Evolutionary conservation across 129 eudicot species (phyloP).

Genomic region (Oenanthe sinensis): DNA sequence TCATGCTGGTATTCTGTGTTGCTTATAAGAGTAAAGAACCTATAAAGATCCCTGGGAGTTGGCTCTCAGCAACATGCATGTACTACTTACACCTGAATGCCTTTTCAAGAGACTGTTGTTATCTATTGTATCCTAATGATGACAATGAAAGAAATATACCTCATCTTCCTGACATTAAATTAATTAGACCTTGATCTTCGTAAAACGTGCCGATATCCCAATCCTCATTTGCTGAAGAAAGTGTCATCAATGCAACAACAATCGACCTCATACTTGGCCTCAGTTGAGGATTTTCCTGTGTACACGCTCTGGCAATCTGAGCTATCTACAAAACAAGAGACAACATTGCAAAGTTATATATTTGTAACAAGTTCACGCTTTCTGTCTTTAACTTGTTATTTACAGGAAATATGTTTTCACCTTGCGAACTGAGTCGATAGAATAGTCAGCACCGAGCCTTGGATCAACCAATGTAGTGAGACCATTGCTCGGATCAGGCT

Average conservation of each 20-base stretch:
- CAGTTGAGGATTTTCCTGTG: slow-evolving; percentile 66
- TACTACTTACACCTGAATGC: background rate
- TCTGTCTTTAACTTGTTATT: background rate
- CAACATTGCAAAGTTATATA: background rate
- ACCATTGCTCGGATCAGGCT: slow-evolving; percentile 39
- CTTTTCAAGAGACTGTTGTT: too few species aligned
- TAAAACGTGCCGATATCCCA: slow-evolving; percentile 60
- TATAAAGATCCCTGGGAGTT: background rate
- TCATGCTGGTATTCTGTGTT: background rate
- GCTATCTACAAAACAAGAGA: slow-evolving; percentile 41
- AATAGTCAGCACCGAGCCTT: slow-evolving; percentile 57
- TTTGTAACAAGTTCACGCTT: background rate
- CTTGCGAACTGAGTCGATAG: slow-evolving; percentile 65
- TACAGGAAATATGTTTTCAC: slow-evolving; percentile 20
- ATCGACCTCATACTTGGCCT: slow-evolving; percentile 93
- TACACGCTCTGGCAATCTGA: slow-evolving; percentile 67
- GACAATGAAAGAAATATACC: background rate
- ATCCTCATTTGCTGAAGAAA: slow-evolving; percentile 51
- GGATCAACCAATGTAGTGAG: slow-evolving; percentile 62
- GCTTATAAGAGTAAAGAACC: background rate
- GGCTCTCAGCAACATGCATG: background rate
- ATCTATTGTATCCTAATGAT: background rate
- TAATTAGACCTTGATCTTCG: slow-evolving; percentile 51
- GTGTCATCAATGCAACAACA: slow-evolving; percentile 73
- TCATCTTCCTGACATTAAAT: slow-evolving; percentile 60